Evolutionary conservation across 164 flowering plant genomes (phyloP).

Genomic region (Nymphaea colorata): DNA sequence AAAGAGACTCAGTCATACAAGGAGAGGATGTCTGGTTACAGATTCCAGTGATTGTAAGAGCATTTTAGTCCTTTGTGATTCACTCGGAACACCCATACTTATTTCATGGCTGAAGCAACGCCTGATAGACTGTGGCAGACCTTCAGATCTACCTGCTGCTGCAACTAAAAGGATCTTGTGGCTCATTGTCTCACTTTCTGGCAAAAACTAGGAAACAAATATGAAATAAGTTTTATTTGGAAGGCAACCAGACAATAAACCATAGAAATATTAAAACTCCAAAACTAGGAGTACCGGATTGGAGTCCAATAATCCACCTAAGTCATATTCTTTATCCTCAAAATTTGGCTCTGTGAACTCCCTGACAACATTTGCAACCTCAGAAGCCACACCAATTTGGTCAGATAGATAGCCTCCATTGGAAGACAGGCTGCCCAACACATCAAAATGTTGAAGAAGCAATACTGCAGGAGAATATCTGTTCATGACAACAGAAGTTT

Average conservation of each 20-base stretch:
- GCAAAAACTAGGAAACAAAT: constrained; percentile 16
- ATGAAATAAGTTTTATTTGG: not conserved
- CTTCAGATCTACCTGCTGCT: constrained; percentile 67
- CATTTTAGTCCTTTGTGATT: constrained; percentile 75
- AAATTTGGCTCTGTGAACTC: constrained; percentile 49
- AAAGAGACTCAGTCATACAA: constrained; percentile 30
- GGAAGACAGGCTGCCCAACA: constrained; percentile 43
- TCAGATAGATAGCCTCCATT: constrained; percentile 53
- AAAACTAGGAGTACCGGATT: no score
- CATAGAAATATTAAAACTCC: not conserved
- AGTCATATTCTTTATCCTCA: constrained; percentile 21
- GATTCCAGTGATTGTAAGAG: constrained; percentile 45
- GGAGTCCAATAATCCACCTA: constrained; percentile 14
- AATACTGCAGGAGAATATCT: constrained; percentile 80
- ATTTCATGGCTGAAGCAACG: constrained; percentile 95
- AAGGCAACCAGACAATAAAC: not conserved
- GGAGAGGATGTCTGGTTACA: constrained; percentile 28
- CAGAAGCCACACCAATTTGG: constrained; percentile 55
- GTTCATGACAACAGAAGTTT: constrained; percentile 3
- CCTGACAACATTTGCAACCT: constrained; percentile 70
- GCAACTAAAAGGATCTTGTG: constrained; percentile 60
- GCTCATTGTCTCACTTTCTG: constrained; percentile 19
- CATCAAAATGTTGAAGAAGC: constrained; percentile 85
- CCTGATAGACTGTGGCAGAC: constrained; percentile 65
- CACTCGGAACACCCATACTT: constrained; percentile 59